Evolutionary conservation across 305 asterid species (phyloP).

Genomic region (Nicotiana rustica): DNA sequence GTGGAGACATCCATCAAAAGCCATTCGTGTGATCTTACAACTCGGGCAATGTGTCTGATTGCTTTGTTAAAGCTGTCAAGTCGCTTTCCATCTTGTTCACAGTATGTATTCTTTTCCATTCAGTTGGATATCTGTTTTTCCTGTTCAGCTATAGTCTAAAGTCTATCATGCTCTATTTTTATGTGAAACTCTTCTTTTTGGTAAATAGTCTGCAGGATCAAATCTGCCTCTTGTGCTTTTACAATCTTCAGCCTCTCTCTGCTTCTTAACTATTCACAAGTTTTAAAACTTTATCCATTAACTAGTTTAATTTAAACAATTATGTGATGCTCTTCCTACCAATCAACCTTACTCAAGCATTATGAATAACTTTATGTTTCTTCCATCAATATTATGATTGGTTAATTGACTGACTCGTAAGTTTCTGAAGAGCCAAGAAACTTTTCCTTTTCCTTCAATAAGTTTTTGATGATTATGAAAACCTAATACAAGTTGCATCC

Average conservation of each 20-base stretch:
- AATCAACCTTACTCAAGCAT: constrained; percentile 18
- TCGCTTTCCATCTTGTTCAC: constrained; percentile 87
- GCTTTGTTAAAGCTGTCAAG: constrained; percentile 92
- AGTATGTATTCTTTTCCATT: constrained; percentile 57
- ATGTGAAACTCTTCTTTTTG: constrained; percentile 22
- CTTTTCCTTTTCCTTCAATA: not conserved
- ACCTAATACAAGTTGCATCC: constrained; percentile 22
- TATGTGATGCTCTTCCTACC: not conserved
- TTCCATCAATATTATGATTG: constrained; percentile 11
- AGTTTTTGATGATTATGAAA: constrained; percentile 17
- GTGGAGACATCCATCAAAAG: constrained; percentile 73
- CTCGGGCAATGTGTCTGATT: constrained; percentile 89
- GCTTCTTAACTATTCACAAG: constrained; percentile 6
- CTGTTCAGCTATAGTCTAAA: constrained; percentile 7
- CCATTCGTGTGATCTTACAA: constrained; percentile 78
- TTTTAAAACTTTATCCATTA: constrained; percentile 19
- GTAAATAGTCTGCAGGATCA: not conserved
- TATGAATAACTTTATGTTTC: not conserved
- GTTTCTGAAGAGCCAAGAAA: constrained; percentile 18
- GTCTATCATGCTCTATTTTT: constrained; percentile 25
- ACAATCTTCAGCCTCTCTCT: constrained; percentile 4
- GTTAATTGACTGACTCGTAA: not conserved
- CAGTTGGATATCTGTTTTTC: constrained; percentile 28
- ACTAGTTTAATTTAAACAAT: constrained; percentile 1
- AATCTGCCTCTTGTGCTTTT: constrained; percentile 25